Percentiles rank a stretch among this genome's conserved stretches.
Evolutionary conservation across 805 yeast genomes (phyloP).

Genomic region (Candida parachauliodes): DNA sequence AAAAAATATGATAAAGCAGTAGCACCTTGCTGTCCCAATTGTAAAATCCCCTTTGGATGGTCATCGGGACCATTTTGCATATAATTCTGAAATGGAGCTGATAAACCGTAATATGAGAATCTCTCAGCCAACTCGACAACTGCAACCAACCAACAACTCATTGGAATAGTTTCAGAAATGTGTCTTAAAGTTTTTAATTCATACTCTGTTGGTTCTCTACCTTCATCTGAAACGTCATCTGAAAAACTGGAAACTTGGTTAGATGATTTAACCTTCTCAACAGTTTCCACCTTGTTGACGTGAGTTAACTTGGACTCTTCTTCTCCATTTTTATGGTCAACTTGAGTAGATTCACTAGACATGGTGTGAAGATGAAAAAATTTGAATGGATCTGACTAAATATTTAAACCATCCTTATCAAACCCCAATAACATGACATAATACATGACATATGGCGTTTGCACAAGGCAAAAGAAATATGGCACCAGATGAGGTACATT

Average conservation of each 20-base stretch:
- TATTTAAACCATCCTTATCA: no score
- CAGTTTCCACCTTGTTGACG: slow-evolving; percentile 2
- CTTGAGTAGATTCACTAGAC: no score
- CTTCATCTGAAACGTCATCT: slow-evolving; percentile 23
- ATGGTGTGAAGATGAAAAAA: no score
- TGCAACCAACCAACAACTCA: slow-evolving; percentile 60
- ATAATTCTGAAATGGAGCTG: slow-evolving; percentile 75
- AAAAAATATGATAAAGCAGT: slow-evolving; percentile 70
- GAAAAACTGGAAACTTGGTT: slow-evolving; percentile 4
- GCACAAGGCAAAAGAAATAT: no score
- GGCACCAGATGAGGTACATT: no score
- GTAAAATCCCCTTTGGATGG: slow-evolving; percentile 47
- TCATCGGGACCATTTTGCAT: slow-evolving; percentile 55
- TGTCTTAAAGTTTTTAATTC: slow-evolving; percentile 51
- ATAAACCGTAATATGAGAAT: slow-evolving; percentile 74
- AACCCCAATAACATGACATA: no score
- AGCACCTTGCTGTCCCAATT: slow-evolving; percentile 59
- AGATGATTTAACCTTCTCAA: slow-evolving; percentile 9
- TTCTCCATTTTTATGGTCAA: no score
- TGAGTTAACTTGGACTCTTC: slow-evolving; percentile 2
- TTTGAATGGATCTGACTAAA: no score
- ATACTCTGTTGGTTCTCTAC: slow-evolving; percentile 49
- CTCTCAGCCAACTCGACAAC: slow-evolving; percentile 78
- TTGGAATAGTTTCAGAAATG: slow-evolving; percentile 49
- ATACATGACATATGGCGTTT: no score